A percentile compares a stretch with the other conserved stretches of the same genome.
phyloP scores from a whole-genome alignment of 495 filamentous ascomycete genomes.

The Lineolata rhizophorae region DNA sequence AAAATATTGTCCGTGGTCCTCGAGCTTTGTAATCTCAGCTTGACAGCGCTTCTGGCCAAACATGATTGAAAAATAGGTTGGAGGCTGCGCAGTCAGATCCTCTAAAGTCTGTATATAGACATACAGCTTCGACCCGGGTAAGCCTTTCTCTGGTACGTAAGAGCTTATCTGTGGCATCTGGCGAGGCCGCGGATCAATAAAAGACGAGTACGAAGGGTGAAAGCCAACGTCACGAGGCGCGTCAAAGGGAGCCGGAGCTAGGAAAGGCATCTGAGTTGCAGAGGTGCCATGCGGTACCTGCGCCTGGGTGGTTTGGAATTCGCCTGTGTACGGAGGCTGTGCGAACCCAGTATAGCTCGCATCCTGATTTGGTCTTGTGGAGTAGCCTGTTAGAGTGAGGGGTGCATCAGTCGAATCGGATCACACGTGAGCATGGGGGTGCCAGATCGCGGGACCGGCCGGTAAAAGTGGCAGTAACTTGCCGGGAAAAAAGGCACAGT shows the following conservation, averaged over 20 bases:
- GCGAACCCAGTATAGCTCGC: constrained; percentile 14
- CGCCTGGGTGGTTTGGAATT: constrained; percentile 16
- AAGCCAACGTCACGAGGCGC: constrained; percentile 20
- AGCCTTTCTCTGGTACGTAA: constrained; percentile 43
- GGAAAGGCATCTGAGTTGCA: constrained; percentile 12
- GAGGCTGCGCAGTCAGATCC: constrained; percentile 38
- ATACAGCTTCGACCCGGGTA: constrained; percentile 41
- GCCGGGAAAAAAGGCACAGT: constrained; percentile 3
- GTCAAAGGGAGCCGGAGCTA: constrained; percentile 13
- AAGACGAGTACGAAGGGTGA: constrained; percentile 28
- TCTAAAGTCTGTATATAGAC: constrained; percentile 54
- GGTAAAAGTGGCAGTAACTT: constrained; percentile 7
- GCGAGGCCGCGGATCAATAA: constrained; percentile 28
- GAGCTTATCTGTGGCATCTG: constrained; percentile 37
- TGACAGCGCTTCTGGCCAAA: constrained; percentile 53
- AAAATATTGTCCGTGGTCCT: constrained; percentile 33
- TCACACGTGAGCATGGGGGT: constrained; percentile 11
- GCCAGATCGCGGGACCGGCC: constrained; percentile 7
- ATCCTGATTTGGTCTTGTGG: constrained; percentile 20
- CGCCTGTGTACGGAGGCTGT: constrained; percentile 16
- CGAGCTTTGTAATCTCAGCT: constrained; percentile 37
- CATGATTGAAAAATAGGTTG: constrained; percentile 38
- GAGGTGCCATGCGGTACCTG: constrained; percentile 15
- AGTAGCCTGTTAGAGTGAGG: constrained; percentile 11
- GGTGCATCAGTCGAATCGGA: constrained; percentile 14